Conservation (phyloP, 805 yeast genomes). For the Kodamaea neixiangensis region DNA sequence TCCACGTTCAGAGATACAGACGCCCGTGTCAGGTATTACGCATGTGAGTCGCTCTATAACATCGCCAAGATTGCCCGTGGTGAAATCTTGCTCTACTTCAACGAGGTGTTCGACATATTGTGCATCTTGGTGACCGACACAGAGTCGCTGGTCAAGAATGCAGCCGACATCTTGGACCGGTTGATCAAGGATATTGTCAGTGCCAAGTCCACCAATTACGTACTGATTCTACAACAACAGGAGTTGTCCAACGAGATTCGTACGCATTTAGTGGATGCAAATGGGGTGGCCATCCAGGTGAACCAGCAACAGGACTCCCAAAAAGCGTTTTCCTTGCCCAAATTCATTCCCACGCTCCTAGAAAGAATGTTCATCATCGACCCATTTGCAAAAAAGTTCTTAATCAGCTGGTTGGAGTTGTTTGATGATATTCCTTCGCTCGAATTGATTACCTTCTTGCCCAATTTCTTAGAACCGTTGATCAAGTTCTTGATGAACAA, state of each 20-base stretch:
- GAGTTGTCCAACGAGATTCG: slow-evolving; percentile 35
- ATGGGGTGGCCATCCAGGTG: slow-evolving; percentile 61
- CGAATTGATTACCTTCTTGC: slow-evolving; percentile 82
- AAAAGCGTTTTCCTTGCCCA: slow-evolving; percentile 77
- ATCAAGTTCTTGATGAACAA: slow-evolving; percentile 74
- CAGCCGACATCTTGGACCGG: slow-evolving; percentile 90
- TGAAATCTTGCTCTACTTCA: slow-evolving; percentile 86
- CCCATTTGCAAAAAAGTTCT: slow-evolving; percentile 87
- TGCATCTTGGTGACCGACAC: slow-evolving; percentile 89
- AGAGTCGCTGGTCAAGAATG: slow-evolving; percentile 89
- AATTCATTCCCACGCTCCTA: slow-evolving; percentile 86
- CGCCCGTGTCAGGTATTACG: slow-evolving; percentile 94
- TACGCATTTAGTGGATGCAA: slow-evolving; percentile 50
- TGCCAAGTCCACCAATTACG: slow-evolving; percentile 88
- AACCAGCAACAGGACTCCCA: slow-evolving; percentile 60
- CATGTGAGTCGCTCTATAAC: slow-evolving; percentile 93
- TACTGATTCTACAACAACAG: slow-evolving; percentile 63
- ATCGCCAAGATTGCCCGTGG: slow-evolving; percentile 97
- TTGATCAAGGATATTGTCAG: slow-evolving; percentile 92
- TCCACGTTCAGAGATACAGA: slow-evolving; percentile 97
- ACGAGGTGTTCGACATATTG: slow-evolving; percentile 90
- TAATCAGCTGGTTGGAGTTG: slow-evolving; percentile 93
- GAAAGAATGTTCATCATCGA: slow-evolving; percentile 92
- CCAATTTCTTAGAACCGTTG: slow-evolving; percentile 85
- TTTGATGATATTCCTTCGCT: slow-evolving; percentile 90